Conservation (phyloP, 2,329 filamentous ascomycete genomes). For the Fusarium annulatum region DNA sequence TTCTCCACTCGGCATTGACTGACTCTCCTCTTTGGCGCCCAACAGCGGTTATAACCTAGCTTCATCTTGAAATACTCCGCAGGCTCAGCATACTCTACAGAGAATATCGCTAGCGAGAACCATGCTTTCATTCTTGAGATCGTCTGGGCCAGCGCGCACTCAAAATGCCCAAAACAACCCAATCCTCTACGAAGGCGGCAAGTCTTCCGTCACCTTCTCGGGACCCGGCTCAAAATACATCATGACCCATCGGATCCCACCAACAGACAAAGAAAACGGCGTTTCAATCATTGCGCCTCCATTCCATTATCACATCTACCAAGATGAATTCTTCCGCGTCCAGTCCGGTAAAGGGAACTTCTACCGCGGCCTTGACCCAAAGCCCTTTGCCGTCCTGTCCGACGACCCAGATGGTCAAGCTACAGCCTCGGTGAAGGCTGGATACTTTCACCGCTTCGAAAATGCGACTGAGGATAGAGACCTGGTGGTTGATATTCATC, state of each 20-base stretch:
- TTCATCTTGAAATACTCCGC: neutral
- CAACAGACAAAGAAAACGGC: neutral
- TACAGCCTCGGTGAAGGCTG: slow-evolving; percentile 4
- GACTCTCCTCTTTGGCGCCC: neutral
- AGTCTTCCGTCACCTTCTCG: slow-evolving; percentile 1
- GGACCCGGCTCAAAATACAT: slow-evolving; percentile 11
- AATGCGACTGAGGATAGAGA: neutral
- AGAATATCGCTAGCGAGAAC: too few relatives aligned
- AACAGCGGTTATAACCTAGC: too few relatives aligned
- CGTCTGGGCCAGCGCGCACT: neutral
- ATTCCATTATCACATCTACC: slow-evolving; percentile 11
- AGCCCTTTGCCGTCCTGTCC: slow-evolving; percentile 1
- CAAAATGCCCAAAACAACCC: slow-evolving; percentile 6
- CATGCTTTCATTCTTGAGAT: neutral
- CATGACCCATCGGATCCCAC: slow-evolving; percentile 18
- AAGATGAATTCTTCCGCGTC: slow-evolving; percentile 6
- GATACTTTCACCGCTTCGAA: slow-evolving; percentile 12
- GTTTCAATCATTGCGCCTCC: slow-evolving; percentile 2
- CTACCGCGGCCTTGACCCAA: neutral
- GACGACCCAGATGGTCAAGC: neutral
- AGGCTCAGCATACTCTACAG: neutral
- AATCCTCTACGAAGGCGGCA: neutral
- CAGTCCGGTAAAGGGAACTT: slow-evolving; percentile 5
- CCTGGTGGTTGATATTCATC: neutral
- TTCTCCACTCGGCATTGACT: neutral